Evolutionary conservation across 2,329 filamentous ascomycete species (phyloP), one percentile per base, ranked within the genome.

Genomic region (Aureobasidium vineae): DNA sequence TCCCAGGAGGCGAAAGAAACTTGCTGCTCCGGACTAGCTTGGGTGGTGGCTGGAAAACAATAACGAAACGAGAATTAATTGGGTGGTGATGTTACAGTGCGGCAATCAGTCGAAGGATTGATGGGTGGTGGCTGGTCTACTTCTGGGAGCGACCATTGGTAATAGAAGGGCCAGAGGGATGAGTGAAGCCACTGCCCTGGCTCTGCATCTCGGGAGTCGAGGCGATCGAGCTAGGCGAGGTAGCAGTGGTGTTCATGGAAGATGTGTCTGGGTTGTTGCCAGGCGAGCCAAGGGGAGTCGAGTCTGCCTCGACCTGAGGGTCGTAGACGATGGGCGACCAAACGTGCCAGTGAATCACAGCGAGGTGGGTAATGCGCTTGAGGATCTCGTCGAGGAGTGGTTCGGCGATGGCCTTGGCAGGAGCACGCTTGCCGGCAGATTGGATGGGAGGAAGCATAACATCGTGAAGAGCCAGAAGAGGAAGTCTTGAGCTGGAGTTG

Each of bases 341-440:
- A 3, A 97, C 89, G 57, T 91, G 85, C 92, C 93, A 97, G 77
- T 97, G 92, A 28, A 98, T 79, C 6, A 95, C 83, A 16, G 90
- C 87, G 52, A 97, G 86, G 73, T 97, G 94, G 6, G 91, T 89
- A 60, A 97, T 83, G 53, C 91, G 87, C 52, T 88, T 89, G 0
- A 91, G 87, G 75, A 97, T 86, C 67, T 92, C 88, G 28, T 74
- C 71, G 33, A 70, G 36, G 66, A 68, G 49, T 45, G 68, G 23
- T 61, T 40, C 38, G 60, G 53, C 7, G 50, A 59, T 28, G 16
- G 19, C 23, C 5, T 21, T 23, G 6, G 31, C n/a, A 47, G 50
- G n/a, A 43, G 50, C 11, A 66, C 36, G n/a, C 66, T 68, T 70
- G 72, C 38, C 71, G 69, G 57, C 63, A 41, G 67, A 28, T 19